phyloP scores from a whole-genome alignment of 148 eudicot genomes.

The Heliosperma pusillum region DNA sequence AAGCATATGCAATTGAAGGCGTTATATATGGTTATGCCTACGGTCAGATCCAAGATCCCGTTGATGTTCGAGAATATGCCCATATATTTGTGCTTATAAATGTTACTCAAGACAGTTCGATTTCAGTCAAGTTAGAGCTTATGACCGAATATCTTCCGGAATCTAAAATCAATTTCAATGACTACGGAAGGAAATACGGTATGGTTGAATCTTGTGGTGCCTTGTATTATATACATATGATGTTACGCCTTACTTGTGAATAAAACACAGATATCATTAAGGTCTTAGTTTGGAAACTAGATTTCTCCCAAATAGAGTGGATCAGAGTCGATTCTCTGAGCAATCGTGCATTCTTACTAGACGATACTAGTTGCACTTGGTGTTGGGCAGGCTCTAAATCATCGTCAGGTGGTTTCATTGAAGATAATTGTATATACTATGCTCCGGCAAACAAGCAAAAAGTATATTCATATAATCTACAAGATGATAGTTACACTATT shows the following conservation, averaged over 20 bases:
- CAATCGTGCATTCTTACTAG: no score
- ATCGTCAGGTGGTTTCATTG: not conserved
- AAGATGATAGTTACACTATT: conserved; percentile 1
- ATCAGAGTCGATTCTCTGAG: no score
- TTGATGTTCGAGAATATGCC: no score
- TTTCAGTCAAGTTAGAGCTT: not conserved
- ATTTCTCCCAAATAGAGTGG: conserved; percentile 3
- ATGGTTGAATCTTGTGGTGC: conserved; percentile 10
- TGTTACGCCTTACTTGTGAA: not conserved
- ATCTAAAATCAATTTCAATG: not conserved
- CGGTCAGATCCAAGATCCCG: not conserved
- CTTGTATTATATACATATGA: not conserved
- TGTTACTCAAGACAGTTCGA: not conserved
- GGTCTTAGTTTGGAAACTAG: not conserved
- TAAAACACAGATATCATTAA: not conserved
- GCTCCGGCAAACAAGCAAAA: no score
- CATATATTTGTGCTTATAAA: not conserved
- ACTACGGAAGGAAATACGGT: no score
- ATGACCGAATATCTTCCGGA: not conserved
- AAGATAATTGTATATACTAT: conserved; percentile 13
- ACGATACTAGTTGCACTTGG: no score
- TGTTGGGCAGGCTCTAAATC: not conserved
- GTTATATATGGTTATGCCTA: not conserved
- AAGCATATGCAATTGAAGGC: not conserved
- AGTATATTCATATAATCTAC: conserved; percentile 2